A percentile compares a stretch with the other conserved stretches of the same genome.
Evolutionary conservation across 306 rosid species (phyloP).

Genomic region (Heteromeles arbutifolia): DNA sequence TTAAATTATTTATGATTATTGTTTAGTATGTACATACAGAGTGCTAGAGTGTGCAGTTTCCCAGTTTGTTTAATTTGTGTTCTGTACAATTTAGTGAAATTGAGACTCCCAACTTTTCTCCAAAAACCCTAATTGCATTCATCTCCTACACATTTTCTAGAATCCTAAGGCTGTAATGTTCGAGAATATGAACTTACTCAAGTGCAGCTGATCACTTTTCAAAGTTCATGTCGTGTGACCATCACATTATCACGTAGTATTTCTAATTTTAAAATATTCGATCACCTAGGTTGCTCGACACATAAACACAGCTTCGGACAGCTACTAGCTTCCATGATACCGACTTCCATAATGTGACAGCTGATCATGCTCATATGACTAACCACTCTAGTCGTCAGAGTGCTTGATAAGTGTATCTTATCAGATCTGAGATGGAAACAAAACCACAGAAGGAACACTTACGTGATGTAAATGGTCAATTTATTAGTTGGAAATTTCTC

Average conservation of each 20-base stretch:
- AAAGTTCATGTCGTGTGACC: not conserved
- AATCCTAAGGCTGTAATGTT: not conserved
- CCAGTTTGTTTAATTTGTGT: not conserved
- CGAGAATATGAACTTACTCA: not conserved
- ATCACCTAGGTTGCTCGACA: not conserved
- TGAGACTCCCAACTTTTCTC: not conserved
- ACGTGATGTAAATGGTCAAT: conserved; percentile 6
- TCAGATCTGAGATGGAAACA: conserved; percentile 1
- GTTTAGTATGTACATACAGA: conserved; percentile 4
- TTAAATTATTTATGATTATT: conserved; percentile 18
- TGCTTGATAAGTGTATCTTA: not conserved
- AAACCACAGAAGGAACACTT: not conserved
- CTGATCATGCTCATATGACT: conserved; percentile 6
- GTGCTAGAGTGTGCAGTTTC: not conserved
- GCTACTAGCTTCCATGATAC: not conserved
- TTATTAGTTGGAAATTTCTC: conserved; percentile 15
- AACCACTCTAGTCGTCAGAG: not conserved
- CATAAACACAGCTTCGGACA: not conserved
- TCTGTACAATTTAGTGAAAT: not conserved
- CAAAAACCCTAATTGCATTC: not conserved
- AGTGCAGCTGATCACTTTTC: not conserved
- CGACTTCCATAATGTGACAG: conserved; percentile 18
- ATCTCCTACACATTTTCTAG: not conserved
- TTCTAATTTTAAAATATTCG: not conserved
- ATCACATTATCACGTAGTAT: not conserved